Evolutionary conservation across 164 flowering plant genomes (phyloP), one percentile per base, ranked within the genome.

Genomic region (Aristolochia fimbriata): DNA sequence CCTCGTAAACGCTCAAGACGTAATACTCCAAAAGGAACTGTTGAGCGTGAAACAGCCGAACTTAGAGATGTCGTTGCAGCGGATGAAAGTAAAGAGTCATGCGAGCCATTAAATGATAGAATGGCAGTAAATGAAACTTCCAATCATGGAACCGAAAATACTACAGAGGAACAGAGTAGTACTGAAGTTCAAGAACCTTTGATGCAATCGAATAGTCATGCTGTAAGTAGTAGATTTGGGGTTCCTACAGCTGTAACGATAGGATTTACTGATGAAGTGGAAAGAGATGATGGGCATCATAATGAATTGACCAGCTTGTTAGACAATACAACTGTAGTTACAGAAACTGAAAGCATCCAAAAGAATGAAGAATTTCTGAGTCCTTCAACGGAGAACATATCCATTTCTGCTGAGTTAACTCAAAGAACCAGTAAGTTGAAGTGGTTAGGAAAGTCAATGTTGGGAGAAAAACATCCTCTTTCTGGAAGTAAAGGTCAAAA

Each of bases 1-100:
- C n/a, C 19, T 17, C n/a, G 19, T 19, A 55, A 37, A 19, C 58
- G 58, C 27, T 55, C 58, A 55, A 55, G 15, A 15, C n/a, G 58
- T 6, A 27, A 55, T 30, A 21, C 58, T 24, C 30, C 31, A 30
- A 55, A 55, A 19, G 25, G 16, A 21, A 13, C 12, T 15, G 30
- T 21, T 52, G 15, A 15, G 21, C 11, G 23, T 23, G 16, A 4
- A 2, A 52, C 6, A 22, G 31, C 15, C 1, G 30, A 23, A 16
- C 15, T 14, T 15, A 19, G 23, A 11, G 22, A 13, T 23, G 15
- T 8, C 10, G 15, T 4, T 52, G 30, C 22, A 11, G 17, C 6
- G 27, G 43, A 37, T 37, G 43, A 37, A 37, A 37, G 43, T 37
- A 37, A 37, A 37, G 9, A 37, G 43, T 37, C 10, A 37, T 37